Evolutionary conservation across 768 basidiomycete genomes (phyloP), one percentile per base, ranked within the genome.

Genomic region (Ramaria sp.): DNA sequence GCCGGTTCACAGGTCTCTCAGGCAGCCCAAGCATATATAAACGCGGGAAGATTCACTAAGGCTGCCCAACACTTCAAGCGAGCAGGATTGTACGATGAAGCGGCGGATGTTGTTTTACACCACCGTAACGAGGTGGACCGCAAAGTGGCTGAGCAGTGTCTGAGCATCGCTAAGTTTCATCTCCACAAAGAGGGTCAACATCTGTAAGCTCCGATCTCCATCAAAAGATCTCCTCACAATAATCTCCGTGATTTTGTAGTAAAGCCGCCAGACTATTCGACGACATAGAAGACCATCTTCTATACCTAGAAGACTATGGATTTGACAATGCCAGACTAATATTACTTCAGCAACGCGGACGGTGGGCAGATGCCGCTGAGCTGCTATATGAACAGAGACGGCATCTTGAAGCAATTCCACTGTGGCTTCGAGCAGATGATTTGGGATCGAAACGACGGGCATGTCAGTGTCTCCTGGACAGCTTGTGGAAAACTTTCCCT

Each of bases 261-360:
- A 69, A 77, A 65, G 75, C 74, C 22, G 54, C 68, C 54, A 59
- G 66, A 7, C 64, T 86, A 3, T 87, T 87, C 58, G 59, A 69
- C 0, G 69, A 74, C 0, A 67, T 72, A 0, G 78, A 85, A 20
- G 79, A 82, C 20, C 72, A 72, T 19, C 60, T 83, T n/a, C 74
- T 77, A 38, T 87, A 80, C 58, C 70, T 82, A 17, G 76, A 82
- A 54, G 73, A 79, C 4, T 73, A 73, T 45, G 76, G 76, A 37
- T 66, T 86, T 6, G 78, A 81, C 60, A 58, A 71, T 12, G 75
- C 78, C 7, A 78, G 72, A 7, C 76, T 77, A 0, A 65, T 67
- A 0, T 60, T 84, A 7, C 68, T 83, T 12, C 70, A 72, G 30
- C 66, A 68, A 4, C 69, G 74, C 11, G 75, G 72, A 13, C 70